Base-by-base conservation (phyloP, 257 asterid genomes). In the Coffea canephora region DNA sequence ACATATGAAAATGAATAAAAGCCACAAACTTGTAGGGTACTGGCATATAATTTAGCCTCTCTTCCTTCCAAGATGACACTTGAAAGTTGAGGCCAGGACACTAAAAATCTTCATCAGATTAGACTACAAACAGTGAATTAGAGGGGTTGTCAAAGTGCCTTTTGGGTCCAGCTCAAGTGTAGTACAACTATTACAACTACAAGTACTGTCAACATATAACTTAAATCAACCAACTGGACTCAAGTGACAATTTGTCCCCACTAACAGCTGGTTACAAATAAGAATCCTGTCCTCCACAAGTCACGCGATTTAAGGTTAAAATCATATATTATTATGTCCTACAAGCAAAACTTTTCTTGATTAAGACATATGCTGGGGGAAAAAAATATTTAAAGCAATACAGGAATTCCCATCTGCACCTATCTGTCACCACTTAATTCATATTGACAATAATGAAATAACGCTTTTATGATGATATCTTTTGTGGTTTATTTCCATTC, bases 191-290 rank as follows among this genome's bases (percentile, higher is more conserved):
- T 36, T 57, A 57, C 48, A 7, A 19, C 78, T 10, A 54, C 25
- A 73, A 6, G 27, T 39, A 70, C 54, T 59, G 75, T 66, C 66
- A 67, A 31, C 62, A 34, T 65, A 77, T 77, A 27, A 79, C 62
- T 79, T 72, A 66, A 76, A 69, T 73, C 75, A 79, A 79, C 69
- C 78, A 76, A 79, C 78, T 77, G 71, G 79, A 71, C 79, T 83
- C 74, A 68, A 83, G 5, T 69, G 79, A 83, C 70, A 78, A 74
- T 69, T 79, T 86, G 97, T 87, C 90, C 94, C 92, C 87, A 87
- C 94, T 65, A 80, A 91, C 97, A 93, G 97, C 97, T 93, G 94
- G 81, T 88, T 83, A 81, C 87, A 80, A 84, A 68, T 82, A 73
- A 76, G 69, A 82, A 79, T 83, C 86, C 78, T 70, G 79, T 84